These are phyloP conservation scores for Erythrophleum ivorense DNA, from an alignment of 331 rosid species.

Conservation along the genomic window DNA sequence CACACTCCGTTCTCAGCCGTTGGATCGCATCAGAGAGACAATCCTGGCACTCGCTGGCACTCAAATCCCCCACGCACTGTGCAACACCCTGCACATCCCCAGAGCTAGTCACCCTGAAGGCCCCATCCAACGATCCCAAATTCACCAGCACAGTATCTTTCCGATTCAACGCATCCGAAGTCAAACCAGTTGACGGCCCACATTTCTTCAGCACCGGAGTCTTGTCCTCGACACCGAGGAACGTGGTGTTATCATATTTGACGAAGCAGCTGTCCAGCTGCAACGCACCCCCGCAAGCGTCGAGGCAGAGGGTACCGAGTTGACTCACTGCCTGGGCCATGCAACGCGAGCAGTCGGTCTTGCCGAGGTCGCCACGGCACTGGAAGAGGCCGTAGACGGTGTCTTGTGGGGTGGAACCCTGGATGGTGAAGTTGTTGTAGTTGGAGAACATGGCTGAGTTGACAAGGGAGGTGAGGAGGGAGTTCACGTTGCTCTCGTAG, in stretches of 20 bases:
- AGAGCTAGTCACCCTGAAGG: conserved; percentile 41
- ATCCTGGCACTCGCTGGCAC: conserved; percentile 79
- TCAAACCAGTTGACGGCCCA: conserved; percentile 64
- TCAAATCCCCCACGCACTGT: conserved; percentile 94
- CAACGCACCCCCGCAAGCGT: conserved; percentile 83
- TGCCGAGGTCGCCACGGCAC: conserved; percentile 80
- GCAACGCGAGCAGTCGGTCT: conserved; percentile 65
- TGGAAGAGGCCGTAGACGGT: conserved; percentile 79
- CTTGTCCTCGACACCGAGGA: conserved; percentile 89
- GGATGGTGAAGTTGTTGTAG: conserved; percentile 79
- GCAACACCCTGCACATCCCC: conserved; percentile 59
- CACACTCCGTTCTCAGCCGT: conserved; percentile 76
- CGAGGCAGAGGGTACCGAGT: conserved; percentile 66
- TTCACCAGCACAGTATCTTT: conserved; percentile 64
- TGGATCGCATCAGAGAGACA: conserved; percentile 77
- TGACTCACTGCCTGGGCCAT: conserved; percentile 62
- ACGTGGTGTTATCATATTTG: conserved; percentile 73
- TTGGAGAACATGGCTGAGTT: conserved; percentile 67
- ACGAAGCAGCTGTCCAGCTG: conserved; percentile 88
- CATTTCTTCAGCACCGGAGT: conserved; percentile 73
- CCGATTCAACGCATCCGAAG: conserved; percentile 54
- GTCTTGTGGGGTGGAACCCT: conserved; percentile 38
- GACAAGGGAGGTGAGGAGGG: conserved; percentile 72
- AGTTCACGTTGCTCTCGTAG: conserved; percentile 66
- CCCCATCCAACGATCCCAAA: conserved; percentile 51